A percentile compares a stretch with the other conserved stretches of the same genome.
phyloP scores from a whole-genome alignment of 352 stramenopile genomes.

The Elongisporangium prolatum region DNA sequence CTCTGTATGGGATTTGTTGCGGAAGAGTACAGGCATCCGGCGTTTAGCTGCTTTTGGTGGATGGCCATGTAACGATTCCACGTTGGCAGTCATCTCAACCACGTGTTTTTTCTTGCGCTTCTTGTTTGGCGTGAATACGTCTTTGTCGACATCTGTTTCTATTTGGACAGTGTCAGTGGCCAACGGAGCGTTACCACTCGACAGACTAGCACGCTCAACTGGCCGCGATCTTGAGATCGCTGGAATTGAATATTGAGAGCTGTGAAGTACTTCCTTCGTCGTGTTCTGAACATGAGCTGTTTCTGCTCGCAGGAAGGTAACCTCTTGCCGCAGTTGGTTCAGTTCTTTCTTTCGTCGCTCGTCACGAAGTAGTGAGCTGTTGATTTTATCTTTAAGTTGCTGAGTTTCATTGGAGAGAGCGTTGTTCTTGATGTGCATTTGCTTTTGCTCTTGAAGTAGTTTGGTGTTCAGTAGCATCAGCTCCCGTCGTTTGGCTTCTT shows the following conservation, averaged over 20 bases:
- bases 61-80: not conserved
- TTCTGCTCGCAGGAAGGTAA: not conserved
- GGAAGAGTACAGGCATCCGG: not conserved
- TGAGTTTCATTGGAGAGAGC: conserved; percentile 21
- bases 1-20: not conserved
- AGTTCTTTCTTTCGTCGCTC: conserved; percentile 37
- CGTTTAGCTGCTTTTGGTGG: not conserved
- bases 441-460: conserved; percentile 58
- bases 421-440: conserved; percentile 36
- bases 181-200: not conserved
- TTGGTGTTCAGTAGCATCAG: conserved; percentile 63
- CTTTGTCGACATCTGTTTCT: not conserved
- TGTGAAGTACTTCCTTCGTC: too few species aligned
- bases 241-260: too few species aligned
- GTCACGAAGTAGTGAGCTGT: conserved; percentile 42
- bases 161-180: not conserved
- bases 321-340: not conserved
- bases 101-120: not conserved
- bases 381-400: conserved; percentile 44
- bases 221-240: too few species aligned
- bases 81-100: not conserved
- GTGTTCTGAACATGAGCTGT: not conserved
- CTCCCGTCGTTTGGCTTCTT: conserved; percentile 55
- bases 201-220: not conserved
- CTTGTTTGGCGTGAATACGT: not conserved